Evolutionary conservation across 495 filamentous ascomycete genomes (phyloP).

Genomic region (Thermothielavioides terrestris): DNA sequence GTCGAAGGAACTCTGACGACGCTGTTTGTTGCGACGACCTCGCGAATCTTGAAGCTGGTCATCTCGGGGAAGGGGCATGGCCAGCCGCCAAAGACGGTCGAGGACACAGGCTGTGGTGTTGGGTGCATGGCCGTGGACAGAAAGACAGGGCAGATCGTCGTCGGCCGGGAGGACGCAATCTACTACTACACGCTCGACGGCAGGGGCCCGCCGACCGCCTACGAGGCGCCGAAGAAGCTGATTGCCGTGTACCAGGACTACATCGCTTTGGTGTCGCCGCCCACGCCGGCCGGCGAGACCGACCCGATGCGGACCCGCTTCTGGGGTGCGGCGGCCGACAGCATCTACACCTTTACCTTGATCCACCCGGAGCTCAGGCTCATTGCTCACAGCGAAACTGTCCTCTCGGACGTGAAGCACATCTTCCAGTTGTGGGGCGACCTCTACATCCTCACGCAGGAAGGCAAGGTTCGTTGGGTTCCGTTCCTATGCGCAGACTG

Average conservation of each 20-base stretch:
- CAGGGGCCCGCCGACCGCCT: constrained; percentile 76
- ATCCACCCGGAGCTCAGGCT: constrained; percentile 86
- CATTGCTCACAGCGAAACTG: constrained; percentile 78
- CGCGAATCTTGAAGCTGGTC: constrained; percentile 73
- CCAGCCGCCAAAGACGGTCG: constrained; percentile 77
- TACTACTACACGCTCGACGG: constrained; percentile 87
- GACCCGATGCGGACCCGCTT: constrained; percentile 49
- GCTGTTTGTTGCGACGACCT: constrained; percentile 86
- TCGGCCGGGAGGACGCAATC: constrained; percentile 87
- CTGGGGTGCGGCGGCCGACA: constrained; percentile 57
- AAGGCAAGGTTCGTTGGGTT: constrained; percentile 68
- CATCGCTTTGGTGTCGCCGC: constrained; percentile 80
- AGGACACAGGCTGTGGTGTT: constrained; percentile 79
- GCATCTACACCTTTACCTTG: constrained; percentile 76
- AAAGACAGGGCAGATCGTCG: constrained; percentile 71
- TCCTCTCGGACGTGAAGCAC: constrained; percentile 67
- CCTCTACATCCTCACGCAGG: constrained; percentile 74
- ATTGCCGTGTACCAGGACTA: constrained; percentile 79
- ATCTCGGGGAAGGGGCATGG: constrained; percentile 83
- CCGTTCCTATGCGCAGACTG: background rate
- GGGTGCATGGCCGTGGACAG: constrained; percentile 88
- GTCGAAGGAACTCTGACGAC: constrained; percentile 57
- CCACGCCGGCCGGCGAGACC: constrained; percentile 40
- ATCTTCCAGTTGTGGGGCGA: constrained; percentile 88
- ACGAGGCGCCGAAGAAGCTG: constrained; percentile 80